Conservation (phyloP, 2,329 filamentous ascomycete species). For the Apiospora kogelbergensis region DNA sequence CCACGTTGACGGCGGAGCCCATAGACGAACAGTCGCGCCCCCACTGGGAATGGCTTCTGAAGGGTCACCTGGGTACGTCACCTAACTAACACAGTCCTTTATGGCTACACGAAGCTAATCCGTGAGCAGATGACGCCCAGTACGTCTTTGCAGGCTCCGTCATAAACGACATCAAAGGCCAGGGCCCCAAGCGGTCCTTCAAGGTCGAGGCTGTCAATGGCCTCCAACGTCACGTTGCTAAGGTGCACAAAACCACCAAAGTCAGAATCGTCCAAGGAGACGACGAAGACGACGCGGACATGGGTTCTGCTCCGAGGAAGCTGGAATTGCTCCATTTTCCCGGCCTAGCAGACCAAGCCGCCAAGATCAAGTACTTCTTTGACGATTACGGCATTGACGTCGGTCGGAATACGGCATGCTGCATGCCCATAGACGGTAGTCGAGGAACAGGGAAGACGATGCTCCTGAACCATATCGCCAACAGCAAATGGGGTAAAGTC, state of each 20-base stretch:
- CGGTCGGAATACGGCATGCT: constrained; percentile 42
- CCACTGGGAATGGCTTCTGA: neutral
- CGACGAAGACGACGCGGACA: constrained; percentile 15
- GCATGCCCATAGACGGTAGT: constrained; percentile 76
- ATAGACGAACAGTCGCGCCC: neutral
- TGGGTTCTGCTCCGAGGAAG: constrained; percentile 25
- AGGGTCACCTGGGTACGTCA: neutral
- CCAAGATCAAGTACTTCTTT: constrained; percentile 67
- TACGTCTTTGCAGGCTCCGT: constrained; percentile 68
- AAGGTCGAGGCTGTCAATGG: constrained; percentile 56
- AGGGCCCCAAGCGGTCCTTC: constrained; percentile 61
- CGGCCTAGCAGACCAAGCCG: constrained; percentile 65
- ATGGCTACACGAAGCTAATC: neutral
- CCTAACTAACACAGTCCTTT: neutral
- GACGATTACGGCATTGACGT: constrained; percentile 41
- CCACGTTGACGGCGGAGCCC: constrained; percentile 22
- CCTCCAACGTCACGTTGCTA: constrained; percentile 42
- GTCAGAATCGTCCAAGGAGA: constrained; percentile 38
- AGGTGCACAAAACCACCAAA: constrained; percentile 39
- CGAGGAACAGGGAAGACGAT: constrained; percentile 83
- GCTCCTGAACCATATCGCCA: constrained; percentile 67
- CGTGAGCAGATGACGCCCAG: constrained; percentile 57
- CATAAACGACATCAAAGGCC: constrained; percentile 63
- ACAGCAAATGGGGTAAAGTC: constrained; percentile 69
- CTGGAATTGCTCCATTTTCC: constrained; percentile 59